Evolutionary conservation across 2,329 filamentous ascomycete genomes (phyloP).

Genomic region (Cyanodermella asteris): DNA sequence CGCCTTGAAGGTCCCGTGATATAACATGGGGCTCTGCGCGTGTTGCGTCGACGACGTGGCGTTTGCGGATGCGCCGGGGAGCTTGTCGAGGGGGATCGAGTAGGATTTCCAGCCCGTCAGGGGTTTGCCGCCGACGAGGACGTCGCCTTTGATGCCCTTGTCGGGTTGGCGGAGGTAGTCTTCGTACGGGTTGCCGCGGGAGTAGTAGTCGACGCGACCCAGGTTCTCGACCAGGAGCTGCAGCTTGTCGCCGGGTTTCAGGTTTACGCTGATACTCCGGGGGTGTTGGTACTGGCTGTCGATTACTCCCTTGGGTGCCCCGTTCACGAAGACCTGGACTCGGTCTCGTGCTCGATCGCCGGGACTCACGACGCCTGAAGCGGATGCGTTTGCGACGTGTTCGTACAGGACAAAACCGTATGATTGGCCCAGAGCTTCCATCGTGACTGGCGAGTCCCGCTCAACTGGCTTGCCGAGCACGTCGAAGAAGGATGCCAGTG

Average conservation of each 20-base stretch:
- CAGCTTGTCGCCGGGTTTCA: constrained; percentile 17
- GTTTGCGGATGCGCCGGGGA: constrained; percentile 5
- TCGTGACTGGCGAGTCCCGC: too few relatives aligned
- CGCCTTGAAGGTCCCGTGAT: constrained; percentile 13
- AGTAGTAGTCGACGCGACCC: constrained; percentile 26
- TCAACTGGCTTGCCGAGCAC: too few relatives aligned
- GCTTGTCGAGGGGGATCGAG: constrained; percentile 15
- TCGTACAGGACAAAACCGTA: too few relatives aligned
- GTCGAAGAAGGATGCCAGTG: too few relatives aligned
- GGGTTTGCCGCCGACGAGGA: constrained; percentile 16
- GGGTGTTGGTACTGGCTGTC: background rate
- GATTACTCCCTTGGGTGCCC: background rate
- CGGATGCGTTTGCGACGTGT: too few relatives aligned
- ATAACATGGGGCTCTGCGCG: constrained; percentile 9
- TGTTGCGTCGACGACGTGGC: constrained; percentile 1
- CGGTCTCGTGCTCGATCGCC: background rate
- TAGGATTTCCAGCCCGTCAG: constrained; percentile 21
- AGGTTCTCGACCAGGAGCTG: constrained; percentile 28
- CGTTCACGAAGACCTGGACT: background rate
- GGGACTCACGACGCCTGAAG: too few relatives aligned
- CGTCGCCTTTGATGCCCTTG: constrained; percentile 24
- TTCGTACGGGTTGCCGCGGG: constrained; percentile 18
- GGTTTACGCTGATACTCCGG: background rate
- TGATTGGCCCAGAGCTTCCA: too few relatives aligned
- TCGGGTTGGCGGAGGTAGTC: too few relatives aligned